Percentiles rank a stretch among this genome's conserved stretches.
Conservation (phyloP, 768 basidiomycete genomes). For the Phallus indusiatus region DNA sequence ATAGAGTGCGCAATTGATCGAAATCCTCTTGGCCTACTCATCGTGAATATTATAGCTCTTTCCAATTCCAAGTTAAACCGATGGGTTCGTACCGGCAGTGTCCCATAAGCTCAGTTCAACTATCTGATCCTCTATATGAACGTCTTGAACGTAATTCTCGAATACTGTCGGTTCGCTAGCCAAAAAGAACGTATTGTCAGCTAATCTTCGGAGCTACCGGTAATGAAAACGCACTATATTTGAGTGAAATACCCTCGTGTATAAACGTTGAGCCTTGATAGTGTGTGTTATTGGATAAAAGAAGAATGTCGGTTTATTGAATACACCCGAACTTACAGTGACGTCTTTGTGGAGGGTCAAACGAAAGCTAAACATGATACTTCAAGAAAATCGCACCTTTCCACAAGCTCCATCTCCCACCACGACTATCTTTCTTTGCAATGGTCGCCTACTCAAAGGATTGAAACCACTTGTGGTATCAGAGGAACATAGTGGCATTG, state of each 20-base stretch:
- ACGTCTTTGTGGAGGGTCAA: slow-evolving; percentile 8
- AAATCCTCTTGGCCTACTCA: slow-evolving; percentile 88
- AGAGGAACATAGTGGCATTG: slow-evolving; percentile 8
- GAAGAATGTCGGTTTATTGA: slow-evolving; percentile 16
- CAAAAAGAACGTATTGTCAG: background rate
- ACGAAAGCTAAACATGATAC: background rate
- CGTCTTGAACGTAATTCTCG: slow-evolving; percentile 92
- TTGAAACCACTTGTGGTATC: slow-evolving; percentile 4
- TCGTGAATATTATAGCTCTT: slow-evolving; percentile 21
- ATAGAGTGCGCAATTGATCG: slow-evolving; percentile 85
- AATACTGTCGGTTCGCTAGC: slow-evolving; percentile 87
- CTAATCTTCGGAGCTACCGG: background rate
- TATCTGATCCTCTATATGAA: slow-evolving; percentile 75
- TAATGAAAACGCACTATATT: slow-evolving; percentile 61
- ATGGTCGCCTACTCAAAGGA: background rate
- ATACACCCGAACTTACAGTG: slow-evolving; percentile 1
- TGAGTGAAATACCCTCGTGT: slow-evolving; percentile 90
- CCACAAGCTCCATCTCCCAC: slow-evolving; percentile 96
- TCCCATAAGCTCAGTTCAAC: slow-evolving; percentile 96
- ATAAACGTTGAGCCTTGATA: slow-evolving; percentile 71
- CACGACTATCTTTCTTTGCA: slow-evolving; percentile 70
- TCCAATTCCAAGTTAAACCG: background rate
- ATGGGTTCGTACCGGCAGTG: slow-evolving; percentile 67
- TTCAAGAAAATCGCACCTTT: slow-evolving; percentile 29
- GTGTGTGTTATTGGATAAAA: slow-evolving; percentile 8